Evolutionary conservation across 1,284 basidiomycete species (phyloP), one percentile per base, ranked within the genome.

Genomic region (Ganoderma meredithae): DNA sequence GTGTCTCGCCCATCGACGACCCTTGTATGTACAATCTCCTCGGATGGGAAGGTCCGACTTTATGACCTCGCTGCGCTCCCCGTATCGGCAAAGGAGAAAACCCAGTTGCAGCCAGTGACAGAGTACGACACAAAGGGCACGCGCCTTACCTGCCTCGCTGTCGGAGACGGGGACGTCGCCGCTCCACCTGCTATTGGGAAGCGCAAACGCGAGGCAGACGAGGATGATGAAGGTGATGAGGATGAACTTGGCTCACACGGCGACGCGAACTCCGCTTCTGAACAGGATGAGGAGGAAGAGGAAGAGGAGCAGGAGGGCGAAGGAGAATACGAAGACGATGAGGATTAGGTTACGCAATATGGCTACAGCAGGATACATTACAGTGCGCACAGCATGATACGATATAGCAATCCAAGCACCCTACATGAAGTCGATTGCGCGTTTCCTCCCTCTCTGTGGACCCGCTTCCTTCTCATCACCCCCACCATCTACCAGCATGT

Each of bases 41-140:
- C 95, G 0, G 95, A 97, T 71, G 95, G 95, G 10, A 88, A 88
- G 65, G 90, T 97, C 73, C 88, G 91, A 74, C 77, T 96, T 15
- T 95, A 93, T 79, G 91, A 97, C 78, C 81, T 96, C 41, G 83
- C 85, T 1, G 74, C 77, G 1, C 75, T 92, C 31, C 69, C 66
- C 10, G 72, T 66, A 43, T 69, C 61, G 62, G 73, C 64, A 22
- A 69, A 56, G 67, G 79, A 81, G 68, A 74, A 77, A 47, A 41
- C 78, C 19, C 79, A 86, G 69, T 80, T 94, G 31, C 73, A 80
- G 44, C 89, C 95, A 0, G 81, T 89, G 1, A 86, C 86, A 2
- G 84, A 81, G 62, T 96, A 95, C 76, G 92, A 96, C 79, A 93
- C 94, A 0, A 95, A 95, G 72, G 94, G 93, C 10, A 94, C 90